Conservation (phyloP, 208 protist species). For the Lotmaria passim region DNA sequence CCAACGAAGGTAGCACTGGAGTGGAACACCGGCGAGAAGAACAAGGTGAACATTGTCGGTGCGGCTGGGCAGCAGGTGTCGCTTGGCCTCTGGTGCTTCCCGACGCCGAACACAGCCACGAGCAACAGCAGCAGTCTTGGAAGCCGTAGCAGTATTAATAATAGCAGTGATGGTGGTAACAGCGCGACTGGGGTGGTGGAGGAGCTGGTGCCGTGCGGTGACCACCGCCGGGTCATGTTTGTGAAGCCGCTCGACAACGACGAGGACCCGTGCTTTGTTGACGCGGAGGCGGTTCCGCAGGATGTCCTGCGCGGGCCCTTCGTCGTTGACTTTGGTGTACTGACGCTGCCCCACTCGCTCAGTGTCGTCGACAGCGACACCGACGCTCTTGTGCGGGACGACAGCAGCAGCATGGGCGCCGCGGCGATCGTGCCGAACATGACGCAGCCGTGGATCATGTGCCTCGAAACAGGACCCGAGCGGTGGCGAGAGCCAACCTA, state of each 20-base stretch:
- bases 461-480: constrained; percentile 64
- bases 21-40: constrained; percentile 45
- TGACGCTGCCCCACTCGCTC: constrained; percentile 54
- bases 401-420: constrained; percentile 16
- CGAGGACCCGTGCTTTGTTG: constrained; percentile 69
- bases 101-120: constrained; percentile 6
- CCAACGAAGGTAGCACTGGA: constrained; percentile 72
- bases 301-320: constrained; percentile 61
- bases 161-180: background rate
- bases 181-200: constrained; percentile 9
- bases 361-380: constrained; percentile 26
- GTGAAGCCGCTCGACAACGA: constrained; percentile 69
- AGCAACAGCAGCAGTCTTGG: too few species aligned
- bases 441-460: constrained; percentile 79
- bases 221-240: constrained; percentile 68
- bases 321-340: constrained; percentile 52
- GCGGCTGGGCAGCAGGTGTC: constrained; percentile 53
- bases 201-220: constrained; percentile 54
- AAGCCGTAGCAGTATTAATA: too few species aligned
- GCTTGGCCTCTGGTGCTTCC: constrained; percentile 57
- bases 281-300: constrained; percentile 45
- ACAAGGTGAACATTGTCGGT: constrained; percentile 67
- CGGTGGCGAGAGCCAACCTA: constrained; percentile 60
- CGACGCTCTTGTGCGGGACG: constrained; percentile 8
- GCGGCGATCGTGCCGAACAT: constrained; percentile 39